These are phyloP conservation scores for Exophiala mesophila DNA, from an alignment of 2,329 filamentous ascomycete species.

Conservation along the genomic window DNA sequence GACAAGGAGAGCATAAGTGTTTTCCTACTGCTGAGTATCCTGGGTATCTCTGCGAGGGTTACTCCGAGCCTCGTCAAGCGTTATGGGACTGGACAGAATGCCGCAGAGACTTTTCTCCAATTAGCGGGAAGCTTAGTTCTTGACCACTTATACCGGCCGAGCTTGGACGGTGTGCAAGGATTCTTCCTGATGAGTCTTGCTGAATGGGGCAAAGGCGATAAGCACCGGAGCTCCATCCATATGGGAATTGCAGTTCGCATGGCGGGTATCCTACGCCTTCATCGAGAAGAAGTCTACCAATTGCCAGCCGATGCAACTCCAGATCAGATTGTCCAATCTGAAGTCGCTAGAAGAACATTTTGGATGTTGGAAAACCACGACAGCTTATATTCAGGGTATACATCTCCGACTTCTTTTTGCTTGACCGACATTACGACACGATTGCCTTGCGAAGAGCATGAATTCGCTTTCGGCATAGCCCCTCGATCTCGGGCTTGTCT, in stretches of 20 bases:
- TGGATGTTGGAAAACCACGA: constrained; percentile 38
- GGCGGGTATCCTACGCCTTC: constrained; percentile 34
- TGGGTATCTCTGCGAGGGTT: constrained; percentile 2
- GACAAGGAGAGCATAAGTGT: constrained; percentile 1
- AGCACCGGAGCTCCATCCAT: constrained; percentile 25
- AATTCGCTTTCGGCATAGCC: constrained; percentile 35
- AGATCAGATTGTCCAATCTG: constrained; percentile 32
- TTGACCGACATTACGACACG: constrained; percentile 34
- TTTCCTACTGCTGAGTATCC: constrained; percentile 3
- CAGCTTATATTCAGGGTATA: constrained; percentile 36
- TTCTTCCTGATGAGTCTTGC: constrained; percentile 6
- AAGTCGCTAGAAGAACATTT: constrained; percentile 35
- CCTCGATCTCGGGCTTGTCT: constrained; percentile 32
- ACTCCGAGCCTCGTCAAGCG: neutral
- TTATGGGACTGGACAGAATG: neutral
- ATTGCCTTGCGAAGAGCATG: constrained; percentile 35
- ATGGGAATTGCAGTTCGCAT: constrained; percentile 38
- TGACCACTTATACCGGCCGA: constrained; percentile 3
- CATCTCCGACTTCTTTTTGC: constrained; percentile 33
- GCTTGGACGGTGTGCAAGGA: constrained; percentile 1
- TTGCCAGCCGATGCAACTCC: constrained; percentile 26
- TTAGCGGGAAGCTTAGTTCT: neutral
- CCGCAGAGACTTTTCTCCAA: constrained; percentile 2
- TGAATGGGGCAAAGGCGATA: constrained; percentile 6
- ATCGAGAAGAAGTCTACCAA: constrained; percentile 36